Evolutionary conservation across 78 protist genomes (phyloP), one percentile per base, ranked within the genome.

Genomic region (Isochrysis galbana): DNA sequence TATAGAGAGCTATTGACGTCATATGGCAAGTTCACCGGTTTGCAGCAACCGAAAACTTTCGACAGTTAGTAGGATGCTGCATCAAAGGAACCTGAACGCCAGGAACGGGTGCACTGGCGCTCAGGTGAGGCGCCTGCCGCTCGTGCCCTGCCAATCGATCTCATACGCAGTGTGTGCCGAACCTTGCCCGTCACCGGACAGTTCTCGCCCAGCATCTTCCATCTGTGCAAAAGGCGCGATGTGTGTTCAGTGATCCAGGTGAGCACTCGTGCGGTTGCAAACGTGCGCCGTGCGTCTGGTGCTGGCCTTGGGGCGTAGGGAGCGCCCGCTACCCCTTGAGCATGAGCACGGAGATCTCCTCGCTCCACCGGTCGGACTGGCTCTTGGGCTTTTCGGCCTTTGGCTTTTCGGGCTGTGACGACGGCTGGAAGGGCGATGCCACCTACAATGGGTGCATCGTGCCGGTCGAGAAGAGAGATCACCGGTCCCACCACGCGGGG

Each of bases 141-240:
- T 1, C 44, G 36, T 3, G 2, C 17, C 36, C 36, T 69, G 77
- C 5, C 10, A 25, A 69, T 69, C 26, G 7, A 23, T 69, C 36
- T 29, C 36, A 29, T 11, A 54, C 10, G 23, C n/a, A 23, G 74
- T 61, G 74, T 61, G 36, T 61, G 74, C 82, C 14, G 36, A 5
- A 19, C 82, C 45, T 87, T 3, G 77, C 29, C 47, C 51, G 70
- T 51, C 39, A 39, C 48, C 54, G 91, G 91, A 51, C 91, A 87
- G 23, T 38, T 1, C 47, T 47, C 91, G 7, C 46, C 80, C 80
- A 48, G 70, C 91, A 87, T 87, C 36, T 0, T 48, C 77, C 78
- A 41, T 1, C n/a, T n/a, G n/a, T n/a, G n/a, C n/a, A n/a, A n/a
- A n/a, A n/a, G n/a, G n/a, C n/a, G n/a, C n/a, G n/a, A n/a, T n/a